Base-by-base conservation (phyloP, 2,329 filamentous ascomycete genomes). In the Aspergillus intermedius region DNA sequence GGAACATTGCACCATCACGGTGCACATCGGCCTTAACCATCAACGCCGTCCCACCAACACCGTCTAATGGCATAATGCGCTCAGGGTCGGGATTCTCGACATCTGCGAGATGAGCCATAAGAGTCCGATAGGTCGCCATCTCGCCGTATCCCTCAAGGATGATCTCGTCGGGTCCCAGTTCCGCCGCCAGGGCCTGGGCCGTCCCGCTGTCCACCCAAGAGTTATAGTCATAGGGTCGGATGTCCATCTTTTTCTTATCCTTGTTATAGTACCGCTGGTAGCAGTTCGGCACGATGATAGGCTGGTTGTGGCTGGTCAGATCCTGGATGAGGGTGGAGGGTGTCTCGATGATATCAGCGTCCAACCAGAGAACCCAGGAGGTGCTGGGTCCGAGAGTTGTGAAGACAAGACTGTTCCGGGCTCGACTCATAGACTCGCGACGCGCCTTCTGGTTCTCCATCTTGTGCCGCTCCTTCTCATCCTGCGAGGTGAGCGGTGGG, bases 1-100 rank as follows among this genome's bases (percentile, higher is more conserved):
- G 93, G 73, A 98, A 98, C 91, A 97, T 98, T 66, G 93, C 91
- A 17, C 93, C 93, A 63, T 98, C 93, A 22, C 93, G 83, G 67
- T 98, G 93, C 21, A 98, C 93, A 51, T 97, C 91, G 1, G 91
- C 93, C 74, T 95, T 96, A 51, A 98, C 93, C 62, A 98, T 74
- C 54, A 98, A 74, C 1, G 91, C 88, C 1, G 91, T 94, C 32
- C 93, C 93, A 48, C 93, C 93, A 3, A 98, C 93, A 44, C 93
- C 93, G 65, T 98, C 93, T 7, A 98, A 78, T 40, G 83, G 78
- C 45, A 96, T 80, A 62, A 87, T 82, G 32, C 78, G 70, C 44
- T 87, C 79, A 13, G 78, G 78, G 47, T 74, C 74, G 0, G 78
- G 76, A 5, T 75, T 76, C 47, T 65, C 69, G 61, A 56, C 51